Conservation (phyloP, 2,329 filamentous ascomycete species). For the Aspergillus fischeri region DNA sequence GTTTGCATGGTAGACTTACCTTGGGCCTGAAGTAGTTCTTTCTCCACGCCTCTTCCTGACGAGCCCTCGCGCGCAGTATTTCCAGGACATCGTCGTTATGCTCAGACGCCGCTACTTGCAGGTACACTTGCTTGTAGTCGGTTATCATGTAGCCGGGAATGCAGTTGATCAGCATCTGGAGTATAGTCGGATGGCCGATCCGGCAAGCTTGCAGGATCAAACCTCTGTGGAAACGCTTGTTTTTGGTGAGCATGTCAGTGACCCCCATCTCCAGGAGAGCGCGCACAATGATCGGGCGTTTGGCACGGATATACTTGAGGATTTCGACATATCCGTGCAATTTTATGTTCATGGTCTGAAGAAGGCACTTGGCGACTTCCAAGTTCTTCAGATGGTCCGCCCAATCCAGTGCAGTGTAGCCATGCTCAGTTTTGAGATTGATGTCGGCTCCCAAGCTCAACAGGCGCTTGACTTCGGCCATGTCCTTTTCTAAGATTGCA, state of each 20-base stretch:
- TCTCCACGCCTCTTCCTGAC: background rate
- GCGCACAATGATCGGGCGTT: constrained; percentile 5
- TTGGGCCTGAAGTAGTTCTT: background rate
- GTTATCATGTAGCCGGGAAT: constrained; percentile 24
- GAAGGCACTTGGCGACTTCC: constrained; percentile 6
- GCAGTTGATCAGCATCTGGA: constrained; percentile 21
- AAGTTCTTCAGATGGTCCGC: constrained; percentile 7
- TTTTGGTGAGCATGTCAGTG: constrained; percentile 2
- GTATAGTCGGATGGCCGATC: background rate
- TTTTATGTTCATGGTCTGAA: constrained; percentile 2
- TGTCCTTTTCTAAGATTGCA: constrained; percentile 8
- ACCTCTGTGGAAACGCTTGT: background rate
- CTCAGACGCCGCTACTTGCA: constrained; percentile 14
- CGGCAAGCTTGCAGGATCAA: constrained; percentile 9
- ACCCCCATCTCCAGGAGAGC: constrained; percentile 14
- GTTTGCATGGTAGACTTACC: background rate
- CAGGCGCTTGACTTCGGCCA: constrained; percentile 2
- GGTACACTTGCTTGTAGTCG: constrained; percentile 18
- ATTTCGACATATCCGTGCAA: constrained; percentile 6
- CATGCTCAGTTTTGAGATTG: constrained; percentile 3
- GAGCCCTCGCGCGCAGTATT: constrained; percentile 28
- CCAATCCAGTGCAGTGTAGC: constrained; percentile 9
- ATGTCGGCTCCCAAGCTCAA: constrained; percentile 7
- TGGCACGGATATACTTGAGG: constrained; percentile 6
- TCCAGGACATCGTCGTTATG: constrained; percentile 28